Evolutionary conservation across 768 basidiomycete species (phyloP).

Genomic region (Asterophora parasitica): DNA sequence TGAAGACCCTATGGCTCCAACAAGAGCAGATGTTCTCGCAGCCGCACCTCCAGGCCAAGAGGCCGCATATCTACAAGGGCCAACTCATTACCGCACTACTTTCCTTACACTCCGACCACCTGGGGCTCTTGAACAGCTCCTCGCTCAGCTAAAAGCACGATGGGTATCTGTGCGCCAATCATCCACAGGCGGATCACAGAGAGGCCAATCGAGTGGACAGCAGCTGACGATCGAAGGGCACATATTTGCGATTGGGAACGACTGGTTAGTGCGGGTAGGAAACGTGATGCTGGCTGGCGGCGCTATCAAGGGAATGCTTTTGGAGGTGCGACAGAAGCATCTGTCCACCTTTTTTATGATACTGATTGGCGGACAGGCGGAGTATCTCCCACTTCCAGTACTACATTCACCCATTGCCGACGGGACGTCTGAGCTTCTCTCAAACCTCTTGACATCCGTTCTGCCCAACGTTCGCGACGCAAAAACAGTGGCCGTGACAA

Average conservation of each 20-base stretch:
- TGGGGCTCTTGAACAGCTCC: constrained; percentile 68
- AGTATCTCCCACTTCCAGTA: constrained; percentile 74
- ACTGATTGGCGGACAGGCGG: constrained; percentile 46
- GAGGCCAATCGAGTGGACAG: constrained; percentile 45
- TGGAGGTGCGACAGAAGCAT: constrained; percentile 50
- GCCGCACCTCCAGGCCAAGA: constrained; percentile 40
- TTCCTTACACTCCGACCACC: constrained; percentile 74
- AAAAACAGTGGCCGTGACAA: constrained; percentile 72
- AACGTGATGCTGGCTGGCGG: constrained; percentile 75
- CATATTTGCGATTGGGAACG: constrained; percentile 71
- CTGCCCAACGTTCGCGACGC: constrained; percentile 71
- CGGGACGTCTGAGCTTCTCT: constrained; percentile 68
- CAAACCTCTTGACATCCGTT: constrained; percentile 69
- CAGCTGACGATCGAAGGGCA: constrained; percentile 72
- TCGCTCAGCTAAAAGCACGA: constrained; percentile 68
- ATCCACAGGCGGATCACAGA: constrained; percentile 31
- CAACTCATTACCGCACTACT: constrained; percentile 70
- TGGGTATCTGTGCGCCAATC: constrained; percentile 69
- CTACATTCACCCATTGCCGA: constrained; percentile 61
- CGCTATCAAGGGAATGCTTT: constrained; percentile 75
- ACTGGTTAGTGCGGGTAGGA: constrained; percentile 78
- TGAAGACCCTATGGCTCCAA: constrained; percentile 72
- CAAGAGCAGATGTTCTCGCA: constrained; percentile 53
- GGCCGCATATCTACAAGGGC: constrained; percentile 38
- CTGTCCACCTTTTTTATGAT: background rate